These are phyloP conservation scores for Clarireedia paspali DNA, from an alignment of 2,329 filamentous ascomycete genomes.

Conservation along the genomic window DNA sequence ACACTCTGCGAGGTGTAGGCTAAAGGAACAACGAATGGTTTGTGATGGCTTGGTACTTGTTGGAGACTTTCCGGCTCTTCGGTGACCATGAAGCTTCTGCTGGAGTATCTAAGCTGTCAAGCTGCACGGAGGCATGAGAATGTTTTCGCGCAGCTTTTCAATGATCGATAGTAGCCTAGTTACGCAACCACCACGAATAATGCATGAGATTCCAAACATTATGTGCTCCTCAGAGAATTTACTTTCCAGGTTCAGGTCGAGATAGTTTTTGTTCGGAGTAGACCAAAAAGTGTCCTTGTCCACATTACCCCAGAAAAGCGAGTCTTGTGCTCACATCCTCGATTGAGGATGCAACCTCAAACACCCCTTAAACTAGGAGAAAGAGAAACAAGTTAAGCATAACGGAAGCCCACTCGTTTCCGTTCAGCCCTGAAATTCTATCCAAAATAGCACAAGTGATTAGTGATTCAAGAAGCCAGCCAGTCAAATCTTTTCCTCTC, in stretches of 20 bases:
- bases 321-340: no score
- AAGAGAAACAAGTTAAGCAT: no score
- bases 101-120: slow-evolving; percentile 8
- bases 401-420: no score
- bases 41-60: slow-evolving; percentile 17
- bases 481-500: not conserved
- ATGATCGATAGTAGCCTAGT: slow-evolving; percentile 23
- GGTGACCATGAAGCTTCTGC: slow-evolving; percentile 12
- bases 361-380: no score
- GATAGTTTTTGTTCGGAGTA: not conserved
- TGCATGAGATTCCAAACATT: slow-evolving; percentile 24
- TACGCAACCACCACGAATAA: slow-evolving; percentile 27
- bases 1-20: slow-evolving; percentile 13
- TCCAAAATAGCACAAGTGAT: not conserved
- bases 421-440: no score
- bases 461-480: not conserved
- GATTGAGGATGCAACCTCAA: no score
- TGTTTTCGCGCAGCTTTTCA: slow-evolving; percentile 19
- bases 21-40: slow-evolving; percentile 7
- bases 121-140: slow-evolving; percentile 1
- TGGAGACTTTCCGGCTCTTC: slow-evolving; percentile 15
- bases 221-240: no score
- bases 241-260: not conserved
- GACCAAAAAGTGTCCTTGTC: not conserved
- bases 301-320: no score